Evolutionary conservation across 2,329 filamentous ascomycete genomes (phyloP).

Genomic region (Pseudogymnoascus sp.): DNA sequence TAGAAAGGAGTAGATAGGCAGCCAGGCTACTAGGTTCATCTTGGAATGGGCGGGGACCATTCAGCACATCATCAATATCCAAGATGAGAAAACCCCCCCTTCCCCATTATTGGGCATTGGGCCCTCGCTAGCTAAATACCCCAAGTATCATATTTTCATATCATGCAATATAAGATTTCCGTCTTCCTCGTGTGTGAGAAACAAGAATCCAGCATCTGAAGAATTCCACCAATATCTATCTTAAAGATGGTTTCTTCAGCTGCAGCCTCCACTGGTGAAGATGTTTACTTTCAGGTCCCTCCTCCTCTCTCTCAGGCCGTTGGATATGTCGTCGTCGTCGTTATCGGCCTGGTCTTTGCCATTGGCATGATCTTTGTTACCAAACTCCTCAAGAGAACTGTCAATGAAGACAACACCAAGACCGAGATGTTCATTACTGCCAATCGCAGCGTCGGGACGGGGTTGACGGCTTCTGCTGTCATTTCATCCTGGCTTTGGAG

Average conservation of each 20-base stretch:
- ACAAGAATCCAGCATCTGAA: neutral
- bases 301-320: conserved; percentile 32
- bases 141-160: neutral
- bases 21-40: neutral
- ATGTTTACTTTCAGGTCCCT: conserved; percentile 17
- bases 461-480: conserved; percentile 44
- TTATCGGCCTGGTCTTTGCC: conserved; percentile 33
- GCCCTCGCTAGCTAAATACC: too few relatives aligned
- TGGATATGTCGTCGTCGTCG: conserved; percentile 36
- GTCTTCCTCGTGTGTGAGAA: neutral
- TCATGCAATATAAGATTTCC: neutral
- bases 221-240: neutral
- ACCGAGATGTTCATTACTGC: conserved; percentile 50
- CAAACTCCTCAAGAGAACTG: conserved; percentile 37
- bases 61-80: neutral
- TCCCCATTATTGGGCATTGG: too few relatives aligned
- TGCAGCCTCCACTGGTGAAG: neutral
- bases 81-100: too few relatives aligned
- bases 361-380: conserved; percentile 41
- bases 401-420: conserved; percentile 42
- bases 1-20: neutral
- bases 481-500: conserved; percentile 48
- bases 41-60: neutral
- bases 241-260: neutral
- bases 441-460: conserved; percentile 42